Base-by-base conservation (phyloP, 1,284 basidiomycete genomes). In the Earliella scabrosa region DNA sequence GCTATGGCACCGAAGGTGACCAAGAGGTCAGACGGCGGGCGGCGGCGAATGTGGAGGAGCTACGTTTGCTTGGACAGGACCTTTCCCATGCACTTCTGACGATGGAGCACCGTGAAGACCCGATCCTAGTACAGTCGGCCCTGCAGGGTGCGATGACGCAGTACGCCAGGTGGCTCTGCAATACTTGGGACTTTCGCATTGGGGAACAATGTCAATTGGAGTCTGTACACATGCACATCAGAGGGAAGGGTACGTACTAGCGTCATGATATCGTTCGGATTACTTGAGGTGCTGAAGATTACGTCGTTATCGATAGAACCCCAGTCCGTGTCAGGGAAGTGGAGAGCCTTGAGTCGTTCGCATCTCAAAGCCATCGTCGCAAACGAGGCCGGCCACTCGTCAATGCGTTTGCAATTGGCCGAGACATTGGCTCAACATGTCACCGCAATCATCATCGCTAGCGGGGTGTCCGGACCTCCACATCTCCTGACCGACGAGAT, bases 311-410 rank as follows among this genome's bases (percentile, higher is more conserved):
- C n/a, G n/a, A n/a, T n/a, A 85, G 83, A 81, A 63, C 72, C 76
- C 31, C 82, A 80, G 65, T 70, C 78, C 0, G 73, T 83, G 14
- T 74, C 80, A 9, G 82, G 81, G 39, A 74, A 77, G 43, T 85
- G 83, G 83, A 75, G 82, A 47, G 73, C 80, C 26, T 57, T 85
- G 53, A 79, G 80, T 44, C 74, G 80, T 53, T 70, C 69, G 36
- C 75, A 83, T 52, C 69, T 76, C 24, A 76, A 75, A 56, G 67
- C 72, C 50, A 68, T 40, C 2, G 31, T 34, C 13, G 67, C 65
- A 7, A 69, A 71, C 16, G 66, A 68, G 14, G 74, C 77, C 54
- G 40, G 69, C 68, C 74, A 45, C 71, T 80, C 61, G 66, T 73
- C 27, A 71, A 75, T 47, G 71, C n/a, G n/a, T n/a, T n/a, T n/a